Percentiles rank a stretch among this genome's conserved stretches.
phyloP scores from a whole-genome alignment of 345 rosid species.

The Pseudoturritis turrita region DNA sequence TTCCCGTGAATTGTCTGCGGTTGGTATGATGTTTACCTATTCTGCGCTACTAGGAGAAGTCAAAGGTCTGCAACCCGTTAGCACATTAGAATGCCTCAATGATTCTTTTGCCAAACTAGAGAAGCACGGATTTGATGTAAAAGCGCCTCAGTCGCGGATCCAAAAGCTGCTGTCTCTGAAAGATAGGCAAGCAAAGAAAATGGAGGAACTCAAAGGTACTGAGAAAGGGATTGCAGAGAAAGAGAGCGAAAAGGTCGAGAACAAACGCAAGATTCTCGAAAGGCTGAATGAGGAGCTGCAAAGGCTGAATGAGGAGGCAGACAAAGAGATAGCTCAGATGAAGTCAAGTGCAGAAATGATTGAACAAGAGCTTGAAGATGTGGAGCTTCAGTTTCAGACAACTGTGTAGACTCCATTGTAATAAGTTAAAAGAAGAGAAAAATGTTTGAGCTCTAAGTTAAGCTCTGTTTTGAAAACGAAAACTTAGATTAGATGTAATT shows the following conservation, averaged over 20 bases:
- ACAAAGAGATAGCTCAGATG: slow-evolving; percentile 23
- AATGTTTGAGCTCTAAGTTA: too few species aligned
- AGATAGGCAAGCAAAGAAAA: slow-evolving; percentile 26
- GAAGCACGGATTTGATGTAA: slow-evolving; percentile 57
- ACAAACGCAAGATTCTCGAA: slow-evolving; percentile 37
- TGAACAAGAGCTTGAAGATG: slow-evolving; percentile 14
- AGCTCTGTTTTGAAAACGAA: neutral
- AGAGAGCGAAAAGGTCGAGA: slow-evolving; percentile 17
- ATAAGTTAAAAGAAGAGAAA: neutral
- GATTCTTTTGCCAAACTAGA: slow-evolving; percentile 48
- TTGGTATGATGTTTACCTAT: slow-evolving; percentile 61
- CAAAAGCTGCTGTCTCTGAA: slow-evolving; percentile 40
- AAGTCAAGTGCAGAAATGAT: slow-evolving; percentile 12
- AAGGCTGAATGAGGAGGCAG: slow-evolving; percentile 26
- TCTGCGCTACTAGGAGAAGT: slow-evolving; percentile 50
- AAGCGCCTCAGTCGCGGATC: slow-evolving; percentile 31
- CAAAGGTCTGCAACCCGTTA: slow-evolving; percentile 31
- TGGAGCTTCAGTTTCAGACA: slow-evolving; percentile 24
- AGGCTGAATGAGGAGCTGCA: slow-evolving; percentile 37
- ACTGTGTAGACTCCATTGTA: slow-evolving; percentile 46
- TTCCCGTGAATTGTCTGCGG: slow-evolving; percentile 58
- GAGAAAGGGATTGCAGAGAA: slow-evolving; percentile 33
- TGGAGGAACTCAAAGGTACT: slow-evolving; percentile 20
- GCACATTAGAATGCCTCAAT: slow-evolving; percentile 33
- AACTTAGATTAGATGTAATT: neutral